Conservation (phyloP, 495 filamentous ascomycete species). For the Aspergillus saccharolyticus region DNA sequence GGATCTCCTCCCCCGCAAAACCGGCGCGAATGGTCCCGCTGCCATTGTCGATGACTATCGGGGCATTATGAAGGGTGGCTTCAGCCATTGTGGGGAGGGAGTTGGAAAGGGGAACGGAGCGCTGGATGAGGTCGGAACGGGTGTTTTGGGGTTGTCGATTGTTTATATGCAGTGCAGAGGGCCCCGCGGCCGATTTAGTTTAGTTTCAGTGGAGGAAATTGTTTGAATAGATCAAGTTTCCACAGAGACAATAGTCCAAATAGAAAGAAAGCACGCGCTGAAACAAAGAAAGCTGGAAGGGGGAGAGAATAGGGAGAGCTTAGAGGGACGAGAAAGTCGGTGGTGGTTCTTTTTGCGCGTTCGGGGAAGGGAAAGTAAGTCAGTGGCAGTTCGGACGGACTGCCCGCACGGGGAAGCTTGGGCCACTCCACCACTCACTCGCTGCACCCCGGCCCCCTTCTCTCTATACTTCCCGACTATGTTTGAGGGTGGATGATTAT, state of each 20-base stretch:
- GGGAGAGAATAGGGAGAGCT: not conserved
- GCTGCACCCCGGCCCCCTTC: not conserved
- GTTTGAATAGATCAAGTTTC: not conserved
- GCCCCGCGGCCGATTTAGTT: slow-evolving; percentile 33
- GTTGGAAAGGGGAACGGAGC: slow-evolving; percentile 5
- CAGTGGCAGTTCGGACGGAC: slow-evolving; percentile 3
- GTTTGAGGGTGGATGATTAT: too few species aligned
- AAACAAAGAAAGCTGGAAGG: not conserved
- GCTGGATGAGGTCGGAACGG: slow-evolving; percentile 15
- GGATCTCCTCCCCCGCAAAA: slow-evolving; percentile 91
- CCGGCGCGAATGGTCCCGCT: slow-evolving; percentile 96
- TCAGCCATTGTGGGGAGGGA: slow-evolving; percentile 61
- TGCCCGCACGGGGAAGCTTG: slow-evolving; percentile 35
- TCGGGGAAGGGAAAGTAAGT: not conserved
- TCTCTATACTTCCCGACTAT: too few species aligned
- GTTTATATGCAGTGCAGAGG: slow-evolving; percentile 16
- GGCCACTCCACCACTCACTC: slow-evolving; percentile 24
- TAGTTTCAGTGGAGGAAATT: slow-evolving; percentile 10
- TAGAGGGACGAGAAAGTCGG: not conserved
- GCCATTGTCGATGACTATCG: slow-evolving; percentile 98
- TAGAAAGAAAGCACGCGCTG: not conserved
- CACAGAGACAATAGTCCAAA: not conserved
- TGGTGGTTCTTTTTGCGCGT: slow-evolving; percentile 11
- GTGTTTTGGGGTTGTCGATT: slow-evolving; percentile 12
- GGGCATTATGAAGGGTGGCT: slow-evolving; percentile 83